Evolutionary conservation across 2,329 filamentous ascomycete genomes (phyloP), one percentile per base, ranked within the genome.

Genomic region (Ophiostoma tasmaniense): DNA sequence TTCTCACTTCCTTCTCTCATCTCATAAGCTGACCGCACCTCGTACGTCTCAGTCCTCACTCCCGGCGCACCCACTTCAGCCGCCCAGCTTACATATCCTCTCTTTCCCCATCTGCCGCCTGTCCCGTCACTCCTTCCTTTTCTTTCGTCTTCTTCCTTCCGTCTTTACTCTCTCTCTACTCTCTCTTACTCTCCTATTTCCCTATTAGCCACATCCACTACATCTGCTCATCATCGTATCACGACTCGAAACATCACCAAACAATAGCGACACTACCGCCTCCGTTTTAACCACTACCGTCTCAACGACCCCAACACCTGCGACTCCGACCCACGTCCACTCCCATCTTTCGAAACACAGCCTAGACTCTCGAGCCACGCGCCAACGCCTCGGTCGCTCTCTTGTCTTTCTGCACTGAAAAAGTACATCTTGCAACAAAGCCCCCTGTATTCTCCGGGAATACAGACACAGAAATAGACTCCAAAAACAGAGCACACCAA

Each of bases 331-430:
- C n/a, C 59, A 33, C 59, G 45, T 50, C 59, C 37, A 52, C 39
- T 50, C 20, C 62, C 6, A 45, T 28, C 28, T 13, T 67, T 20
- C 50, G 50, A 55, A 50, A 66, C 14, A 52, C 62, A 65, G 42
- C 28, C 66, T 59, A 37, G 39, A 20, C 62, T 37, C 68, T 45
- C 35, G 30, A 61, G 45, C 59, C 50, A 66, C 68, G 42, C 50
- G 50, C 50, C 50, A 55, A 13, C 42, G 42, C 17, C 17, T 45
- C 3, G 20, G 33, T 33, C 33, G 8, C 5, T 17, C 39, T 42
- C 4, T 42, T 20, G 42, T 20, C 42, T 45, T 45, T 45, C 42
- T 45, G n/a, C 42, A 45, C 37, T 39, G 35, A 39, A 39, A 13
- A 39, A 39, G 13, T 39, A 39, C 37, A 13, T 14, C 20, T 7